A percentile compares a stretch with the other conserved stretches of the same genome.
Conservation (phyloP, 495 filamentous ascomycete genomes). For the Trichoderma gamsii region DNA sequence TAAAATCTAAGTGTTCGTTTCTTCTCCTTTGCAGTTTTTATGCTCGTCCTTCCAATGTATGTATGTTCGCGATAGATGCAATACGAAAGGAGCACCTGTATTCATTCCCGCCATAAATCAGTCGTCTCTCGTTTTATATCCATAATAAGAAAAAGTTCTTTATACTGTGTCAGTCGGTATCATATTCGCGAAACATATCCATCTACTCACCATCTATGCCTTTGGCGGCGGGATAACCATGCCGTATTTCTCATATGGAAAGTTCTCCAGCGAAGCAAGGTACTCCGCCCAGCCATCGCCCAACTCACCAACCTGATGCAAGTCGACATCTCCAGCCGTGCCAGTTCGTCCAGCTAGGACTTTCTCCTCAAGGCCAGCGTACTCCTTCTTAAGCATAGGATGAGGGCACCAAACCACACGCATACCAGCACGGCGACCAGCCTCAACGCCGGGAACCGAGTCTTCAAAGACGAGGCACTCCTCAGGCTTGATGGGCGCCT, state of each 20-base stretch:
- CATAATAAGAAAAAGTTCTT: no score
- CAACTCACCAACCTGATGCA: constrained; percentile 50
- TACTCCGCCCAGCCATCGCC: constrained; percentile 72
- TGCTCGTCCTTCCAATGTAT: no score
- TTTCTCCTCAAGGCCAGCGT: constrained; percentile 65
- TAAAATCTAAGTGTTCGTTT: no score
- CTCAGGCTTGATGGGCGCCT: constrained; percentile 64
- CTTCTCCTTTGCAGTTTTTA: no score
- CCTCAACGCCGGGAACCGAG: constrained; percentile 84
- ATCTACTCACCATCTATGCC: background rate
- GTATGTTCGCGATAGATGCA: no score
- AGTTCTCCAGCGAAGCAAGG: constrained; percentile 55
- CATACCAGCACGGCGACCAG: constrained; percentile 89
- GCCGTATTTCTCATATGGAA: constrained; percentile 68
- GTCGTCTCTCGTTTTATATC: no score
- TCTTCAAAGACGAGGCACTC: constrained; percentile 98
- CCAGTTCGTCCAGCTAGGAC: constrained; percentile 80
- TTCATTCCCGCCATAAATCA: no score
- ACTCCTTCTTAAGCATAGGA: constrained; percentile 67
- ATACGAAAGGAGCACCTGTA: no score
- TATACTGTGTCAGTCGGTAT: background rate
- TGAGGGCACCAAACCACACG: constrained; percentile 91
- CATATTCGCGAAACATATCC: background rate
- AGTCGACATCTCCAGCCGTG: constrained; percentile 48
- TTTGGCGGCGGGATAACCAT: constrained; percentile 40